Conservation (phyloP, 805 yeast genomes). For the Metschnikowia peoriensis region DNA sequence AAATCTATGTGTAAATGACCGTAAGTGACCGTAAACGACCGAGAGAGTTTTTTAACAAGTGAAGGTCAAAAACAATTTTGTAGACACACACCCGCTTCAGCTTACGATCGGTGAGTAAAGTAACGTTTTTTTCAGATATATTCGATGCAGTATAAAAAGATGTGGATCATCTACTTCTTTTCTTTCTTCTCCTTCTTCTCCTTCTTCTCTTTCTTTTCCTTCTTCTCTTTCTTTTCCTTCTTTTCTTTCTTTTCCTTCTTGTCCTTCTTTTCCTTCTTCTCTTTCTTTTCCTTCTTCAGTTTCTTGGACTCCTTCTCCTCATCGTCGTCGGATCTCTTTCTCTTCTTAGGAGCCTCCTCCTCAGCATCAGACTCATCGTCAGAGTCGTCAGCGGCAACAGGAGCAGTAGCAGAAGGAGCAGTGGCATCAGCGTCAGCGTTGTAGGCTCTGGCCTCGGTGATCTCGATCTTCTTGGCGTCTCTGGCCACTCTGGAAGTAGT, state of each 20-base stretch:
- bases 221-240: constrained; percentile 52
- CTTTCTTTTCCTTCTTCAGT: constrained; percentile 21
- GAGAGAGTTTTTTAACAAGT: too few relatives aligned
- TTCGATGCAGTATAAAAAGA: constrained; percentile 19
- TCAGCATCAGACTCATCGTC: constrained; percentile 22
- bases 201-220: constrained; percentile 43
- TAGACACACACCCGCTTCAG: too few relatives aligned
- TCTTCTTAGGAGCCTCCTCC: constrained; percentile 18
- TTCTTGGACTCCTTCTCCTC: constrained; percentile 17
- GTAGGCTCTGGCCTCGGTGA: constrained; percentile 82
- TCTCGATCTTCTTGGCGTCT: constrained; percentile 82
- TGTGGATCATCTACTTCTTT: constrained; percentile 16
- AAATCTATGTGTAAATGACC: too few relatives aligned
- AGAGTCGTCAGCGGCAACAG: constrained; percentile 21
- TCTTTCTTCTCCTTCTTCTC: constrained; percentile 31
- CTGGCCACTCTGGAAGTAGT: constrained; percentile 80
- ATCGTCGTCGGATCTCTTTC: constrained; percentile 20
- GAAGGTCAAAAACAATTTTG: too few relatives aligned
- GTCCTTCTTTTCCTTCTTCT: constrained; percentile 34
- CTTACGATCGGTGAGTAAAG: background rate
- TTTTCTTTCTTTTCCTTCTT: constrained; percentile 44
- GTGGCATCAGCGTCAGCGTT: constrained; percentile 86
- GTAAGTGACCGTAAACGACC: too few relatives aligned
- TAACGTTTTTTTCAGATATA: constrained; percentile 6
- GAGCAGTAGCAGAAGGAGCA: constrained; percentile 43